Conservation (phyloP, 352 stramenopile genomes). For the Elongisporangium prolatum region DNA sequence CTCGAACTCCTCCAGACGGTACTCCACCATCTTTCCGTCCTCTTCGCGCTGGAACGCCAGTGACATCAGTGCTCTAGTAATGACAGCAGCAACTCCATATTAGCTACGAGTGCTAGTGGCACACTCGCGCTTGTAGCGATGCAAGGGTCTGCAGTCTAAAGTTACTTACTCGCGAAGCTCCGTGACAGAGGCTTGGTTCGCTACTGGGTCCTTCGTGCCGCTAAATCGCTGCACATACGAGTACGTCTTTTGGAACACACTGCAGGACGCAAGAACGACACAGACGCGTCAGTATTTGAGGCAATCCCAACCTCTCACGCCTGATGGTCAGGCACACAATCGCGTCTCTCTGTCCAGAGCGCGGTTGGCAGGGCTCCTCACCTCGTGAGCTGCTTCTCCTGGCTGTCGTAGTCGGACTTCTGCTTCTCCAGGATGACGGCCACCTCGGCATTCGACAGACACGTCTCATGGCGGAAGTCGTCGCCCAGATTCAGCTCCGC, state of each 20-base stretch:
- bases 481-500: slow-evolving; percentile 86
- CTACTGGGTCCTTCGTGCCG: slow-evolving; percentile 88
- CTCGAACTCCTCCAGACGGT: slow-evolving; percentile 87
- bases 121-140: not conserved
- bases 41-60: slow-evolving; percentile 80
- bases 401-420: slow-evolving; percentile 88
- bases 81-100: not conserved
- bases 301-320: no score
- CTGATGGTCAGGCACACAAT: no score
- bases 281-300: not conserved
- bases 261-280: slow-evolving; percentile 11
- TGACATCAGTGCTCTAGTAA: slow-evolving; percentile 73
- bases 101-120: no score
- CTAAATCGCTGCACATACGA: slow-evolving; percentile 90
- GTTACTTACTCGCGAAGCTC: slow-evolving; percentile 81
- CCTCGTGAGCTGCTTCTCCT: slow-evolving; percentile 87
- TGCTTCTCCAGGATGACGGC: slow-evolving; percentile 90
- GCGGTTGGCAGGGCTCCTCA: slow-evolving; percentile 11
- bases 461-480: slow-evolving; percentile 88
- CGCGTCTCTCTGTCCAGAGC: not conserved
- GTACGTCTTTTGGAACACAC: slow-evolving; percentile 90
- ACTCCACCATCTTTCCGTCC: slow-evolving; percentile 59
- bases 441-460: slow-evolving; percentile 87
- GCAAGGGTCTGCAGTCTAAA: not conserved
- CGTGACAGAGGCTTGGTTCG: slow-evolving; percentile 87